Evolutionary conservation across 192 early-diverging fungal species (phyloP).

Genomic region (Backusella circina): DNA sequence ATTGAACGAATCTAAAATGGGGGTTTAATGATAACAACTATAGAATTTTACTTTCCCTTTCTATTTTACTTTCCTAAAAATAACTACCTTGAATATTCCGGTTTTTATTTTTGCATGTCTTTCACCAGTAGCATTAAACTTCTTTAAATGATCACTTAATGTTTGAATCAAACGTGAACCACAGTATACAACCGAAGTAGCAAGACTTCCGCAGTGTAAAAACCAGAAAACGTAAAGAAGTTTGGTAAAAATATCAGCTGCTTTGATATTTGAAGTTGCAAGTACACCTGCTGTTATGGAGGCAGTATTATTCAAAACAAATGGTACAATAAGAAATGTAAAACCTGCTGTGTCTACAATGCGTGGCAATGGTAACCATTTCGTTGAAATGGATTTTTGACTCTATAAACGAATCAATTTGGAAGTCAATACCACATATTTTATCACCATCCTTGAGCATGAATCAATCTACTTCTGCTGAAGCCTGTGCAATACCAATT

Average conservation of each 20-base stretch:
- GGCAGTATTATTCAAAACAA: slow-evolving; percentile 16
- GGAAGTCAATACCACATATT: too few relatives aligned
- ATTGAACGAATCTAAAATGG: slow-evolving; percentile 11
- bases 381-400: slow-evolving; percentile 11
- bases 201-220: slow-evolving; percentile 7
- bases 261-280: not conserved
- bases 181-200: slow-evolving; percentile 4
- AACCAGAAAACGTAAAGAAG: slow-evolving; percentile 31
- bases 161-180: slow-evolving; percentile 10
- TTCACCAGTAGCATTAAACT: slow-evolving; percentile 12
- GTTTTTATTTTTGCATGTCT: slow-evolving; percentile 11
- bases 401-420: slow-evolving; percentile 5
- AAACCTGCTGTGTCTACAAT: slow-evolving; percentile 20
- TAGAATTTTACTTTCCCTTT: too few relatives aligned
- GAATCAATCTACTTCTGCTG: slow-evolving; percentile 16
- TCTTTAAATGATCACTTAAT: slow-evolving; percentile 3
- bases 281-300: slow-evolving; percentile 17
- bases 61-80: too few relatives aligned
- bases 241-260: slow-evolving; percentile 4
- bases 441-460: too few relatives aligned
- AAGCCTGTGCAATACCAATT: slow-evolving; percentile 29
- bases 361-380: slow-evolving; percentile 21
- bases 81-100: slow-evolving; percentile 15
- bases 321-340: slow-evolving; percentile 5
- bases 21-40: not conserved